phyloP scores from a whole-genome alignment of 2,329 filamentous ascomycete species.

The Hypoxylon sp. region DNA sequence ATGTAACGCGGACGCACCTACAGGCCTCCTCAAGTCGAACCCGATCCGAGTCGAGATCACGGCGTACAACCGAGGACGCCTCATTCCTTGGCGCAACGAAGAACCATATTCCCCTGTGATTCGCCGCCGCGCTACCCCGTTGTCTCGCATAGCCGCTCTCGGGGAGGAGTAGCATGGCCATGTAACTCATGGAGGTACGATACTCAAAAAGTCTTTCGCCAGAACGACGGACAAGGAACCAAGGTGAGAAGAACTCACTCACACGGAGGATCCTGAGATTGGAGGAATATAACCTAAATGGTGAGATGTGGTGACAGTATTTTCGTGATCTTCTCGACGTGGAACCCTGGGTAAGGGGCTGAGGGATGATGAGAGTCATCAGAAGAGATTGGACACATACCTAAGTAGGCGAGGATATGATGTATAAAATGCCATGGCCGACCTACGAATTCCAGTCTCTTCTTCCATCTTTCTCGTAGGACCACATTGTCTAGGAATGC shows the following conservation, averaged over 20 bases:
- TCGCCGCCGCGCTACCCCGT: slow-evolving; percentile 22
- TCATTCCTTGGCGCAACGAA: slow-evolving; percentile 24
- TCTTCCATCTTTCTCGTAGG: slow-evolving; percentile 18
- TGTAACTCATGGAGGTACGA: no score
- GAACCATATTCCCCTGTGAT: slow-evolving; percentile 23
- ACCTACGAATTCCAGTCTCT: background rate
- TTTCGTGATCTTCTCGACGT: slow-evolving; percentile 24
- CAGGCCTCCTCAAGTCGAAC: slow-evolving; percentile 3
- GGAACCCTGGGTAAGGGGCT: slow-evolving; percentile 7
- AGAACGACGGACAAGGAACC: no score
- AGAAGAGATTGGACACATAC: no score
- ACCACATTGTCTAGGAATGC: slow-evolving; percentile 28
- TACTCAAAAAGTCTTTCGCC: no score
- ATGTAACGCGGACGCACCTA: slow-evolving; percentile 22
- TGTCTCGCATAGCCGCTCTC: slow-evolving; percentile 32
- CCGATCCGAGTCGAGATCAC: slow-evolving; percentile 21
- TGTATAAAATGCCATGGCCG: background rate
- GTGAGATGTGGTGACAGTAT: slow-evolving; percentile 8
- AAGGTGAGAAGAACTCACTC: no score
- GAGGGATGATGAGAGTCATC: background rate
- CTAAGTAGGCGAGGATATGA: slow-evolving; percentile 19
- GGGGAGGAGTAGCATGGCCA: no score
- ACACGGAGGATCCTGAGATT: slow-evolving; percentile 8
- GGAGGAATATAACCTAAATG: background rate
- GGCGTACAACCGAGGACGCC: slow-evolving; percentile 23